Evolutionary conservation across 805 yeast genomes (phyloP), one percentile per base, ranked within the genome.

Genomic region (Kazachstania taianensis): DNA sequence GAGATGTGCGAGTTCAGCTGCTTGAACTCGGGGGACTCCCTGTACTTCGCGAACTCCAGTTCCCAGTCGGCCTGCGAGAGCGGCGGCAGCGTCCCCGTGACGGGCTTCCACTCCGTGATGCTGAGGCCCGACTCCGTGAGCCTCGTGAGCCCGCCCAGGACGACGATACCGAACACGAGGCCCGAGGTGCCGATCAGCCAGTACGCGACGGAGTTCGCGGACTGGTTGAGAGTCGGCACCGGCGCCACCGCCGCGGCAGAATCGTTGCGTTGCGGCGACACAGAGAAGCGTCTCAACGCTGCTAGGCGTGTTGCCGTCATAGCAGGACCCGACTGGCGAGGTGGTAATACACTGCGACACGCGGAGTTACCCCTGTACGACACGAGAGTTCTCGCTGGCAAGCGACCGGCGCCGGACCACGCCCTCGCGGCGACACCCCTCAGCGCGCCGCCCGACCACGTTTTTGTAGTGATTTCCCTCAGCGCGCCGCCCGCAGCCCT

Each of bases 51-150:
- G 52, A 92, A 92, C 56, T 89, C 96, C 17, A 50, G 72, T 47
- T 74, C 78, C 98, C 98, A 92, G 42, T 92, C 87, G 33, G 63
- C 62, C 49, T 84, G 77, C 40, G 63, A 73, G 50, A 81, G 53
- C 0, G 98, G 98, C 2, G 99, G 99, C 10, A 92, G 59, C 2
- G 94, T 65, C 32, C 99, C 99, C 0, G 98, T 85, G 19, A 92
- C 86, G 1, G 99, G 99, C 57, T 78, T 84, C 99, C 99, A 92
- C 55, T 92, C 98, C 1, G 97, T 92, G 56, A 92, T 92, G 32
- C 94, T 81, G 31, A 92, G 66, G 0, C 98, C 99, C 0, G 95
- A 83, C 54, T 92, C 99, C 0, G 98, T 92, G 30, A 92, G 68
- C 50, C 99, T 72, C 0, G 98, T 92, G 31, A 92, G 67, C 1